Evolutionary conservation across 805 yeast genomes (phyloP), one percentile per base, ranked within the genome.

Genomic region (Pichia phayaonensis): DNA sequence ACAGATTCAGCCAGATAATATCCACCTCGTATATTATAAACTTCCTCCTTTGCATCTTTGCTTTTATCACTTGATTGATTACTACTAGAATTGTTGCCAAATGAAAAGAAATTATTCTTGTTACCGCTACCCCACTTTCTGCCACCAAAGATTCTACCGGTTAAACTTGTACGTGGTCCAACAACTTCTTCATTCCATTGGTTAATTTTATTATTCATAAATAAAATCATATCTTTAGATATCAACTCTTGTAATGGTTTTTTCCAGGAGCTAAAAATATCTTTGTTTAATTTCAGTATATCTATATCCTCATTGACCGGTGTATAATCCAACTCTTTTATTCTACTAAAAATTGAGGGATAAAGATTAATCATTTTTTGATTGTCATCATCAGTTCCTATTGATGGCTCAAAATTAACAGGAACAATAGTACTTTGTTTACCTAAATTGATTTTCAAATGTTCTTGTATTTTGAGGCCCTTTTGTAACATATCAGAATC

Each of bases 161-260:
- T 77, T 21, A 87, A 68, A 24, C 95, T 86, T 56, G 81, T 81
- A 54, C 90, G 75, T 5, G 95, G 90, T 40, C 81, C 78, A 15
- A 89, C 77, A 5, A 85, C 74, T 59, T 82, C 86, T 58, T 90
- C 96, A 53, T 84, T 90, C 97, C 97, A 90, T 15, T 77, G 64
- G 34, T 83, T 72, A n/a, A 89, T 77, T 59, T 87, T 84, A 50
- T 77, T 69, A 61, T 88, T 90, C 96, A 94, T 88, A 63, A 82
- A 90, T 0, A 97, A 96, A 1, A 88, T 72, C 51, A 86, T 67
- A 44, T 69, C 67, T 55, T 74, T 75, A 36, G 68, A 67, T 11
- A 80, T 69, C 49, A 78, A 66, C 31, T 81, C 84, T 44, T 70
- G 64, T 16, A 80, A 53, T 46, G 72, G 72, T 11, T 56, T 54